Percentiles rank a stretch among this genome's conserved stretches.
These are phyloP conservation scores for Terfezia claveryi DNA, from an alignment of 495 filamentous ascomycete genomes.

Conservation along the genomic window DNA sequence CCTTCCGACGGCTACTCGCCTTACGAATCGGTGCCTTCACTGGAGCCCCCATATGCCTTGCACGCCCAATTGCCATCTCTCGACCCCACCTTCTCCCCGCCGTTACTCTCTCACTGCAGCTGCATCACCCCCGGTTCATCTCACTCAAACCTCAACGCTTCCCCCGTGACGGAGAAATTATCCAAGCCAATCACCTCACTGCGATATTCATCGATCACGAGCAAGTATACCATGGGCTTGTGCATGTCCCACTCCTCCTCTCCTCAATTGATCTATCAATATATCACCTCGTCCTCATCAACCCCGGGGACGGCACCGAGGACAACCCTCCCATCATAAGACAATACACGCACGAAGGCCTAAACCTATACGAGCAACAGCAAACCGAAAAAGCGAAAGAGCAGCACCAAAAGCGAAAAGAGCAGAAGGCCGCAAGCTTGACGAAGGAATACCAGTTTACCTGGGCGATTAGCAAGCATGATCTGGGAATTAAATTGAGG, in stretches of 20 bases:
- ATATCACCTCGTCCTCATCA: constrained; percentile 27
- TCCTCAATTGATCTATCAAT: constrained; percentile 22
- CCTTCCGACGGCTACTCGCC: no score
- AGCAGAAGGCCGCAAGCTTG: constrained; percentile 4
- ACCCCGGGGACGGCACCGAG: constrained; percentile 23
- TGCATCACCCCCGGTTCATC: neutral
- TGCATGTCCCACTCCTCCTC: constrained; percentile 22
- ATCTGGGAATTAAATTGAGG: constrained; percentile 33
- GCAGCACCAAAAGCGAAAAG: constrained; percentile 2
- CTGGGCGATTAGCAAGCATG: constrained; percentile 42
- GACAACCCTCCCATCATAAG: constrained; percentile 30
- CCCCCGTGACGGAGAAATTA: no score
- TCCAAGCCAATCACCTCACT: neutral
- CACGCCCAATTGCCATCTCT: neutral
- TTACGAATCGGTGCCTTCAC: no score
- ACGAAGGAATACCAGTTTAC: constrained; percentile 42
- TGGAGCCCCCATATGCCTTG: no score
- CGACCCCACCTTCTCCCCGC: neutral
- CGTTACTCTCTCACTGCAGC: neutral
- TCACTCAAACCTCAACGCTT: constrained; percentile 1
- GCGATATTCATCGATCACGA: constrained; percentile 24
- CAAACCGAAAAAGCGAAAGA: constrained; percentile 8
- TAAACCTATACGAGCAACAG: constrained; percentile 18
- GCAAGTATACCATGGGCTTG: constrained; percentile 24
- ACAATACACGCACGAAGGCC: constrained; percentile 27